Evolutionary conservation across 148 eudicot genomes (phyloP).

Genomic region (Polygonum aviculare): DNA sequence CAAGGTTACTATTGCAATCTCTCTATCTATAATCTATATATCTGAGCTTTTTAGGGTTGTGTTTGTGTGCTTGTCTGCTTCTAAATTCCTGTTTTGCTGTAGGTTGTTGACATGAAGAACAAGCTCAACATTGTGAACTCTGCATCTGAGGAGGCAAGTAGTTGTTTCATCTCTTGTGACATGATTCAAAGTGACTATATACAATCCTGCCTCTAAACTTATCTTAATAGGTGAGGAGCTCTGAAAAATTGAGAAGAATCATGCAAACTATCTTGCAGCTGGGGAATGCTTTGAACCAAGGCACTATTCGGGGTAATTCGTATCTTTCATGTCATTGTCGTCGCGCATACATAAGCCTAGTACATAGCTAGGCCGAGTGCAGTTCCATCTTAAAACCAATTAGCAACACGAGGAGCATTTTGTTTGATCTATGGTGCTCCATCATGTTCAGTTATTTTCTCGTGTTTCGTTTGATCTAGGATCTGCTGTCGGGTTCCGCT

Average conservation of each 20-base stretch:
- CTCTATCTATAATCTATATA: too few species aligned
- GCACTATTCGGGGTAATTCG: slow-evolving; percentile 54
- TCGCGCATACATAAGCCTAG: neutral
- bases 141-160: slow-evolving; percentile 38
- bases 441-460: neutral
- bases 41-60: too few species aligned
- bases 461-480: slow-evolving; percentile 20
- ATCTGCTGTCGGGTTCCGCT: slow-evolving; percentile 67
- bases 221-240: slow-evolving; percentile 37
- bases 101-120: slow-evolving; percentile 48
- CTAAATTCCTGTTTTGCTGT: neutral
- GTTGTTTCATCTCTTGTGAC: neutral
- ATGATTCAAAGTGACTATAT: neutral
- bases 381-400: too few species aligned
- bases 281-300: slow-evolving; percentile 63
- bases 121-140: slow-evolving; percentile 39
- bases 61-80: neutral
- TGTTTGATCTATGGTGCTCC: neutral
- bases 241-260: slow-evolving; percentile 48
- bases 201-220: neutral
- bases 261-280: slow-evolving; percentile 51
- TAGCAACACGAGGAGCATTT: neutral
- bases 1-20: slow-evolving; percentile 27
- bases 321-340: neutral
- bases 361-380: too few species aligned